Evolutionary conservation across 192 early-diverging fungal species (phyloP), one percentile per base, ranked within the genome.

Genomic region (Chytriomyces confervae): DNA sequence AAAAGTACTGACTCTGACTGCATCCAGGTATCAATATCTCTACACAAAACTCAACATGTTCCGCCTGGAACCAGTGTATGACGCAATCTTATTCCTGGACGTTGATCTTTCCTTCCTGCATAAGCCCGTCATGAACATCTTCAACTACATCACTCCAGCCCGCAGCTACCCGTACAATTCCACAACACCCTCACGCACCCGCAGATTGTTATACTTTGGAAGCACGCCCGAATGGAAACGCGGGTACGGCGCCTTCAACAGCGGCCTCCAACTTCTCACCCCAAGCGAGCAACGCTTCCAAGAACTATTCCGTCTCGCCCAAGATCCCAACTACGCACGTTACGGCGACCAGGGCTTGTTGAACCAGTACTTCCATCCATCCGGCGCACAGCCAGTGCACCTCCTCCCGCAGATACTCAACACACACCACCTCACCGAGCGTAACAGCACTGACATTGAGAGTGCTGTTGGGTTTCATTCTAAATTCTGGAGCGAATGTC

Each of bases 21-120:
- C 16, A 7, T 48, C 27, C 67, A 46, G 5, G 20, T 57, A 72
- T 7, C 72, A 74, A 27, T 74, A 74, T 27, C 61, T 74, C 10
- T 74, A 74, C 53, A 74, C 72, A 36, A 74, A 74, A 74, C 72
- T 74, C 72, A 74, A 74, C 62, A 27, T 74, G 62, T 74, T 29
- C 44, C 72, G 72, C 24, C 72, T 74, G 2, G 72, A 74, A 63
- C 43, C 43, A 11, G 48, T 74, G 18, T 74, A 63, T 49, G 43
- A 61, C 57, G 10, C 53, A 3, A 29, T 74, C n/a, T 45, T 74
- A 7, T 74, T 74, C 61, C 29, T 74, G 16, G 72, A 74, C 27
- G 72, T 74, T 10, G 72, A 74, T 62, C 16, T 74, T 7, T 47
- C 20, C 72, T 74, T 62, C 61, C n/a, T 74, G 24, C 27, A 23